Base-by-base conservation (phyloP, 2,329 filamentous ascomycete species). In the Colletotrichum sp. region DNA sequence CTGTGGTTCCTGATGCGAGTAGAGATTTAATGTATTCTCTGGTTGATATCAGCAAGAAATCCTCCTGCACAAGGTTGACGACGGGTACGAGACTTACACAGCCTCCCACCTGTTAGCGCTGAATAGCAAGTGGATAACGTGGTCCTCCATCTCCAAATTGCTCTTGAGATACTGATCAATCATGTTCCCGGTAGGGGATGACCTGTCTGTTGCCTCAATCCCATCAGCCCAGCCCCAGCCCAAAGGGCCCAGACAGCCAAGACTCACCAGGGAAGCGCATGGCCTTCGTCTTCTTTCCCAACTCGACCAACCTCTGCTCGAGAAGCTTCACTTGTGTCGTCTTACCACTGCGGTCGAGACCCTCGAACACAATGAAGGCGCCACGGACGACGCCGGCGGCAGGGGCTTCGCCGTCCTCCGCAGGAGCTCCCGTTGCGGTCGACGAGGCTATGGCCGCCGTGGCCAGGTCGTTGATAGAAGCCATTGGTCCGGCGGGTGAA, bases 101-200 rank as follows among this genome's bases (percentile, higher is more conserved):
- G 89, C 87, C 77, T 98, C 96, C 96, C 96, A 98, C 62, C 96
- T 90, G 82, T 98, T 98, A 12, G 96, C 95, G 73, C 93, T 95
- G 83, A 98, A 98, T 24, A 98, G 88, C 2, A 98, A 88, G 82
- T 98, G 96, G 78, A 98, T 96, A 6, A 93, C 93, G 80, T 98
- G 95, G 82, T 98, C 95, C 75, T 97, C 94, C 82, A 96, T 91
- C 72, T 94, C 89, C 29, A 90, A 87, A 70, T 93, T 84, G 72
- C 92, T 93, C 76, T 91, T 93, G 76, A 98, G 89, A 81, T 98
- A 98, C 59, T 86, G 86, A 82, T 97, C 92, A 81, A 98, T 98
- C 90, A 97, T 93, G 78, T 94, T 90, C 1, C 96, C 96, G 78
- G 96, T 98, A 1, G 93, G 90, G 6, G 96, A 98, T 5, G 91